Percentiles rank a stretch among this genome's conserved stretches.
Evolutionary conservation across 768 basidiomycete species (phyloP).

Genomic region (Mycena pura): DNA sequence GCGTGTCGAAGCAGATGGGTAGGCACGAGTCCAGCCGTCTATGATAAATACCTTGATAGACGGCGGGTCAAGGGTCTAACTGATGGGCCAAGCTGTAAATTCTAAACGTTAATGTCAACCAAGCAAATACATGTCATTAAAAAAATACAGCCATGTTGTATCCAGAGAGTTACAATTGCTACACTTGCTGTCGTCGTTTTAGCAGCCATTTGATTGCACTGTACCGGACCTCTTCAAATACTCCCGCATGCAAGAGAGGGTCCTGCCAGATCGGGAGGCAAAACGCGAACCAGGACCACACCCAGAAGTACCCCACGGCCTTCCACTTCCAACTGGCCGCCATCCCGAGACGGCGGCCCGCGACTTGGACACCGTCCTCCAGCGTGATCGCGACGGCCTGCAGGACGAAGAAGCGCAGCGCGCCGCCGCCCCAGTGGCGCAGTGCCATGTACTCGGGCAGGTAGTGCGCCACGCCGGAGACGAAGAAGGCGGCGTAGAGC

Average conservation of each 20-base stretch:
- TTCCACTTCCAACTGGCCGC: conserved; percentile 12
- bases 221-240: conserved; percentile 11
- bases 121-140: too few species aligned
- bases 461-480: conserved; percentile 41
- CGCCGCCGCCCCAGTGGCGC: conserved; percentile 29
- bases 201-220: too few species aligned
- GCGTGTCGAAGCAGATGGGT: too few species aligned
- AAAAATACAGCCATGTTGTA: too few species aligned
- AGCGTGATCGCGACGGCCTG: conserved; percentile 42
- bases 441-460: conserved; percentile 42
- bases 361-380: conserved; percentile 30
- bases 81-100: too few species aligned
- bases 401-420: conserved; percentile 41
- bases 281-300: conserved; percentile 34
- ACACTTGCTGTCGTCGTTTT: too few species aligned
- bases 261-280: conserved; percentile 34
- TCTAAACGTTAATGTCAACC: too few species aligned
- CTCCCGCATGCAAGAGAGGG: conserved; percentile 9
- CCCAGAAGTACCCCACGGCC: conserved; percentile 36
- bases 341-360: conserved; percentile 18
- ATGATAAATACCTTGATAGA: too few species aligned
- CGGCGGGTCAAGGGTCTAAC: too few species aligned
- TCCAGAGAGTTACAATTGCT: too few species aligned
- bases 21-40: too few species aligned
- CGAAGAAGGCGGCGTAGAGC: conserved; percentile 34